Percentiles rank a stretch among this genome's conserved stretches.
phyloP scores from a whole-genome alignment of 352 stramenopile genomes.

The Pythium pyrilobum region DNA sequence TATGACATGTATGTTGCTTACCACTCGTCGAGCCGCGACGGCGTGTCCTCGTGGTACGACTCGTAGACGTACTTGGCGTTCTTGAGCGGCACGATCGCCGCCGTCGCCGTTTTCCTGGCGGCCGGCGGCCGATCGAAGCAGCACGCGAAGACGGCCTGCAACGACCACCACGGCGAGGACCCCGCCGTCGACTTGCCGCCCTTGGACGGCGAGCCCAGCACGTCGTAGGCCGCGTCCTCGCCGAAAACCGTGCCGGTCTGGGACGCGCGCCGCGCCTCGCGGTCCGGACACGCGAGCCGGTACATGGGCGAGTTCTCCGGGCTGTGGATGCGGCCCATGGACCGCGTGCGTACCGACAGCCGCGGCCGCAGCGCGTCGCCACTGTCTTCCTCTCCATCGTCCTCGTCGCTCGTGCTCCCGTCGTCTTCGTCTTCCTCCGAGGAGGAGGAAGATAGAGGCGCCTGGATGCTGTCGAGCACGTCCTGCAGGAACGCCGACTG shows the following conservation, averaged over 20 bases:
- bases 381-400: background rate
- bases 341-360: conserved; percentile 2
- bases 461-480: conserved; percentile 30
- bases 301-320: conserved; percentile 71
- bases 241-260: background rate
- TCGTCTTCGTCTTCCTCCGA: conserved; percentile 26
- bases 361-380: background rate
- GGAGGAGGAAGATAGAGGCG: no score
- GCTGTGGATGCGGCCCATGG: conserved; percentile 34
- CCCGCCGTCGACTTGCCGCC: conserved; percentile 4
- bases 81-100: conserved; percentile 18
- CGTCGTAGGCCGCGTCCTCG: background rate
- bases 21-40: conserved; percentile 9
- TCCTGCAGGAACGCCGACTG: conserved; percentile 43
- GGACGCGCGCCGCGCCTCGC: background rate
- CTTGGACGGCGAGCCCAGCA: conserved; percentile 8
- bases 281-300: conserved; percentile 1
- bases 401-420: background rate
- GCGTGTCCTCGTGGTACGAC: conserved; percentile 18
- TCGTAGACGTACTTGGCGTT: conserved; percentile 25
- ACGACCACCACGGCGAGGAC: conserved; percentile 22
- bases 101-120: background rate
- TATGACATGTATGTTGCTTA: background rate
- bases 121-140: conserved; percentile 21
- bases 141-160: conserved; percentile 17